These are phyloP conservation scores for Alternaria hordeiaustralica DNA, from an alignment of 2,329 filamentous ascomycete species.

Conservation along the genomic window DNA sequence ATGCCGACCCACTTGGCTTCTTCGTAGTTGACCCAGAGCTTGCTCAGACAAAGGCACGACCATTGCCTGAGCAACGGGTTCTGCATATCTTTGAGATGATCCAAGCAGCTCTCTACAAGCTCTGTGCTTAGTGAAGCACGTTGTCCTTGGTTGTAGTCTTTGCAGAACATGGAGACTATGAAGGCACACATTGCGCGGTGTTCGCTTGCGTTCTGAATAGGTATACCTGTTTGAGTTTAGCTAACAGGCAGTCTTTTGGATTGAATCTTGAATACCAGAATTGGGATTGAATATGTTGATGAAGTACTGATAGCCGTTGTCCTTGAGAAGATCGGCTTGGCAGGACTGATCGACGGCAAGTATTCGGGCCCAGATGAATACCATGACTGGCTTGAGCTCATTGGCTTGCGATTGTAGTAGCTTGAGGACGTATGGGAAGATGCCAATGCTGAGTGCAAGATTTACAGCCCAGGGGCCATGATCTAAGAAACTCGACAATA, in stretches of 20 bases:
- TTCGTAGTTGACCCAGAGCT: constrained; percentile 88
- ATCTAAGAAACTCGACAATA: constrained; percentile 92
- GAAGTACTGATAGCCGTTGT: constrained; percentile 97
- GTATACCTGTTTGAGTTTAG: constrained; percentile 61
- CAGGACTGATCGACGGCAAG: constrained; percentile 94
- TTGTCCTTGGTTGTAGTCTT: constrained; percentile 89
- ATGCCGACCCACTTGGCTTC: constrained; percentile 98
- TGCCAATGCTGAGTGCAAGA: constrained; percentile 93
- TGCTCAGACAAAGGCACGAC: constrained; percentile 93
- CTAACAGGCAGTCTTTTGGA: not conserved
- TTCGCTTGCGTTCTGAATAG: constrained; percentile 86
- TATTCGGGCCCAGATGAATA: constrained; percentile 98
- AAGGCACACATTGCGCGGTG: constrained; percentile 99
- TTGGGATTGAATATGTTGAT: constrained; percentile 87
- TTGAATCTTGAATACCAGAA: constrained; percentile 56
- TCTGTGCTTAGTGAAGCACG: constrained; percentile 89
- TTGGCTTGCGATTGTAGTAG: constrained; percentile 91
- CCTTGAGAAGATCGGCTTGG: constrained; percentile 91
- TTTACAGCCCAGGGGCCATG: constrained; percentile 99
- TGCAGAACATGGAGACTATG: constrained; percentile 96
- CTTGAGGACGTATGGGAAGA: constrained; percentile 99
- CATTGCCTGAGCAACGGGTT: constrained; percentile 92
- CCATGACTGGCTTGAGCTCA: constrained; percentile 97
- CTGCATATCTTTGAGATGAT: constrained; percentile 82
- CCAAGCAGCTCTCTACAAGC: constrained; percentile 85